Evolutionary conservation across 495 filamentous ascomycete species (phyloP).

Genomic region (Neurospora pannonica): DNA sequence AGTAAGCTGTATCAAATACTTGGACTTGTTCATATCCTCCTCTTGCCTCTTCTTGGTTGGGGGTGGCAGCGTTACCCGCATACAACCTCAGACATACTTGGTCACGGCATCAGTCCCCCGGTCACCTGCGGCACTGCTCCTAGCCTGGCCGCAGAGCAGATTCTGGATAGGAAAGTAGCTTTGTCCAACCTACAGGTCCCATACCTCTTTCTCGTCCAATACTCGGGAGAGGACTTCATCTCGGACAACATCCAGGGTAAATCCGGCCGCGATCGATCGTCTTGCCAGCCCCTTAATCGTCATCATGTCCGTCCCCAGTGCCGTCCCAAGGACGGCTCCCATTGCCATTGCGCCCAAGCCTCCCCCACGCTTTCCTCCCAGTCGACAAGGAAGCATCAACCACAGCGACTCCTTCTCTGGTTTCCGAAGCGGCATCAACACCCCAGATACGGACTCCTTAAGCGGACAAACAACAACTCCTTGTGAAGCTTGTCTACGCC

Average conservation of each 20-base stretch:
- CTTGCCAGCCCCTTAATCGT: constrained; percentile 17
- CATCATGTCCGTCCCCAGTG: constrained; percentile 40
- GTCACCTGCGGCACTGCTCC: not conserved
- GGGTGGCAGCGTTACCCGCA: constrained; percentile 4
- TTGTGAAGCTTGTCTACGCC: constrained; percentile 61
- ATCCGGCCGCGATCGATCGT: constrained; percentile 6
- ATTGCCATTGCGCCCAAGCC: constrained; percentile 50
- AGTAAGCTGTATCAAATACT: not conserved
- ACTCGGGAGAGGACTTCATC: not conserved
- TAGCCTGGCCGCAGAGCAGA: not conserved
- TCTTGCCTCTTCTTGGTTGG: not conserved
- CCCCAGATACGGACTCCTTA: constrained; percentile 39
- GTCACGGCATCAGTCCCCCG: not conserved
- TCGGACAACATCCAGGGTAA: constrained; percentile 7
- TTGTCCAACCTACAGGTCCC: not conserved
- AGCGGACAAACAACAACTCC: constrained; percentile 29
- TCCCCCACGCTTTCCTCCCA: constrained; percentile 28
- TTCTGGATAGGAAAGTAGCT: not conserved
- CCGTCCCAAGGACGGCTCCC: constrained; percentile 44
- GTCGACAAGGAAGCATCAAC: constrained; percentile 34
- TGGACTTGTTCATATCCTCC: not conserved
- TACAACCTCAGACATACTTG: not conserved
- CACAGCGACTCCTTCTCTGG: constrained; percentile 24
- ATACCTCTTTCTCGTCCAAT: not conserved
- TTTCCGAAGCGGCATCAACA: constrained; percentile 39